phyloP scores from a whole-genome alignment of 352 stramenopile species.

The Globisporangium abappressorium region DNA sequence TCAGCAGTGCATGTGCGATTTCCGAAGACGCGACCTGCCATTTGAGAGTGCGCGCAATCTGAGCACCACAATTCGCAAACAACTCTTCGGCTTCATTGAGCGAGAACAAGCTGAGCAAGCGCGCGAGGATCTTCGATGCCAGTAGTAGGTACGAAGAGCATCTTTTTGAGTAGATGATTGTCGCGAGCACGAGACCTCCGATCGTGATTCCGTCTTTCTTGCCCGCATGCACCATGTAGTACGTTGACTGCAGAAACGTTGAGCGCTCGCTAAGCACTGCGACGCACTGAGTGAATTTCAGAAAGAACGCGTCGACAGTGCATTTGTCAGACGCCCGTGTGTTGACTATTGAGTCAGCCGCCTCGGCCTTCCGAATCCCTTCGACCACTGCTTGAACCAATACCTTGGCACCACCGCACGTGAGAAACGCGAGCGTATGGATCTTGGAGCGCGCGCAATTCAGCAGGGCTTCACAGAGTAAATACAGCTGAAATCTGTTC shows the following conservation, averaged over 20 bases:
- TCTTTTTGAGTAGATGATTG: background rate
- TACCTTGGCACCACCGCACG: background rate
- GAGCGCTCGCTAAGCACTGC: slow-evolving; percentile 19
- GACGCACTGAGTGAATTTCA: background rate
- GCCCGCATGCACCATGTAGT: slow-evolving; percentile 22
- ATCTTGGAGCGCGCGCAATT: slow-evolving; percentile 2
- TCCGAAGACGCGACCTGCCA: slow-evolving; percentile 13
- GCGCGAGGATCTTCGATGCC: slow-evolving; percentile 18
- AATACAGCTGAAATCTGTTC: background rate
- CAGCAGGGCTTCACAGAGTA: background rate
- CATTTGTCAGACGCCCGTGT: background rate
- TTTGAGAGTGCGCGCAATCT: slow-evolving; percentile 17
- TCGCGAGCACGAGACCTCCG: slow-evolving; percentile 16
- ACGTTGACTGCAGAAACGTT: slow-evolving; percentile 21
- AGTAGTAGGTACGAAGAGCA: slow-evolving; percentile 13
- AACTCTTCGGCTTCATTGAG: slow-evolving; percentile 13
- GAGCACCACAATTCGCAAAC: slow-evolving; percentile 7
- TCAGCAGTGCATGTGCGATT: slow-evolving; percentile 17
- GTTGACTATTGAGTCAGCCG: background rate
- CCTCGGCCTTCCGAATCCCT: background rate
- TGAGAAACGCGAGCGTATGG: slow-evolving; percentile 1
- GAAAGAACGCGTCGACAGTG: background rate
- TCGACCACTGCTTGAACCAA: background rate
- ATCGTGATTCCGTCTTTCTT: slow-evolving; percentile 13
- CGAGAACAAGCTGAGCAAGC: slow-evolving; percentile 18